Evolutionary conservation across 148 eudicot genomes (phyloP), one percentile per base, ranked within the genome.

Genomic region (Vaccinium macrocarpon): DNA sequence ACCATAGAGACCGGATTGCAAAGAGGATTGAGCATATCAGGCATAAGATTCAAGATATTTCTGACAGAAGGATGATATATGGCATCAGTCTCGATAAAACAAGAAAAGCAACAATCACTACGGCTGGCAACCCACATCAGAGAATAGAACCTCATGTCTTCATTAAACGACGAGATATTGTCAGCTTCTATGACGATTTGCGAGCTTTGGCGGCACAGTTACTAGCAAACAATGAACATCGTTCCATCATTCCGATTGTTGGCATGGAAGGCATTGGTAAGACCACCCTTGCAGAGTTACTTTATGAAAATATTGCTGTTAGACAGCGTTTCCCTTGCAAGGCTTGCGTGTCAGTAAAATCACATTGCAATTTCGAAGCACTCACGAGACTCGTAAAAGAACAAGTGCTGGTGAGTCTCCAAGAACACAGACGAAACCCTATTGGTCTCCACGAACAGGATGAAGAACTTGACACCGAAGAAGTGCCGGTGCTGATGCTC

Each of bases 281-380:
- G 46, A 42, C 46, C 46, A 42, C 46, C 46, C 46, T 42, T 42
- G 46, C 46, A 1, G 25, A 32, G 11, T 25, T 56, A 57, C n/a
- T 87, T 2, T 87, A 84, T 27, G 46, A 66, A 9, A 66, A 84
- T 42, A 29, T 38, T 2, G 42, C 14, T 53, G 62, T 87, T 6
- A 50, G 61, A 5, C 29, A 61, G 12, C 82, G 70, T 59, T 87
- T 84, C 16, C 38, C 78, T 46, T 48, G 35, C 70, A 86, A 82
- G 13, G 89, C 82, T 57, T 87, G 87, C 85, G 86, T 87, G 52
- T 51, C 78, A 68, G 55, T 78, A 57, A 4, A 62, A 18, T 9
- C n/a, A 29, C 64, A 68, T 2, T 53, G 46, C 59, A 6, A 70
- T 32, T 5, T 76, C 11, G 35, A 53, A 6, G 57, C 55, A 27